These are phyloP conservation scores for Metarhizium guizhouense DNA, from an alignment of 2,329 filamentous ascomycete genomes.

Conservation along the genomic window DNA sequence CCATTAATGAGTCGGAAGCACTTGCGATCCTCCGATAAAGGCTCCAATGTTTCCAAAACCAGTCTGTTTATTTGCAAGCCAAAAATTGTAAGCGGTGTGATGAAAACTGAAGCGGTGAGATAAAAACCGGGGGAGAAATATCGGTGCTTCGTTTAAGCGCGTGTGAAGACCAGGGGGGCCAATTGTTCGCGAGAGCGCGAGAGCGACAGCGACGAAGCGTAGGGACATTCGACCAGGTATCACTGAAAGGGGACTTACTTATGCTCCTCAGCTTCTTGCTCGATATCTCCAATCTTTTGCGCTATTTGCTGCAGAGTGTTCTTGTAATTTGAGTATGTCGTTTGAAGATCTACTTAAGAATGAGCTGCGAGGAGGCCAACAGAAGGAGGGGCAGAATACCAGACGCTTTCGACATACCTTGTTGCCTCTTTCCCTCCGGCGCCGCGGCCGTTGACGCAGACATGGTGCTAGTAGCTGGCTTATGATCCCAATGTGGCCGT, in stretches of 20 bases:
- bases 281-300: slow-evolving; percentile 93
- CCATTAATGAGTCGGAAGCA: slow-evolving; percentile 99
- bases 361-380: not conserved
- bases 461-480: not conserved
- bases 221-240: not conserved
- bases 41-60: slow-evolving; percentile 83
- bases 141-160: not conserved
- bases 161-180: not conserved
- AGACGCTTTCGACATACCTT: slow-evolving; percentile 41
- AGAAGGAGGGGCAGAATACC: not conserved
- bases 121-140: slow-evolving; percentile 2
- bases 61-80: slow-evolving; percentile 47
- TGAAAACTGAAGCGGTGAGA: slow-evolving; percentile 28
- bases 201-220: not conserved
- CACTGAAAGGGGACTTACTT: slow-evolving; percentile 51
- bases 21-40: slow-evolving; percentile 77
- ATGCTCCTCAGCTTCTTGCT: slow-evolving; percentile 95
- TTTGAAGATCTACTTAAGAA: slow-evolving; percentile 57
- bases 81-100: slow-evolving; percentile 28
- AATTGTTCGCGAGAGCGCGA: not conserved
- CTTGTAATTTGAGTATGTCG: slow-evolving; percentile 70
- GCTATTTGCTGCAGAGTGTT: slow-evolving; percentile 82
- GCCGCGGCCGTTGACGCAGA: slow-evolving; percentile 1
- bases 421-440: slow-evolving; percentile 60
- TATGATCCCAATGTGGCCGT: not conserved